Evolutionary conservation across 1,139 yeast species (phyloP).

Genomic region (Lipomyces yarrowii): DNA sequence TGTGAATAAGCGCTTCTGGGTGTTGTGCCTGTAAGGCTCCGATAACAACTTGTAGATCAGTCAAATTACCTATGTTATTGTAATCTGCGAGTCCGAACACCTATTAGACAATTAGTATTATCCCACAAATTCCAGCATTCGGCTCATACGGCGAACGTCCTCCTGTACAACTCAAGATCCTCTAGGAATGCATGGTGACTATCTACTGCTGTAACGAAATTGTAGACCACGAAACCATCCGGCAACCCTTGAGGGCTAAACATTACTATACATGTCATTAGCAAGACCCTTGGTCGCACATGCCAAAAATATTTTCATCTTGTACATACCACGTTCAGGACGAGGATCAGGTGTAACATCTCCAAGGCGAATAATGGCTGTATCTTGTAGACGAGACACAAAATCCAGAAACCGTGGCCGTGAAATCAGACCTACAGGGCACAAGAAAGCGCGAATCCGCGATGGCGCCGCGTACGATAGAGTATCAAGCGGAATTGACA

Average conservation of each 20-base stretch:
- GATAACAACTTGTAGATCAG: slow-evolving; percentile 41
- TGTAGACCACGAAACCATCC: slow-evolving; percentile 66
- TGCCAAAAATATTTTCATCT: neutral
- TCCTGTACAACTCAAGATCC: slow-evolving; percentile 88
- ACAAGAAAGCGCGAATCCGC: slow-evolving; percentile 64
- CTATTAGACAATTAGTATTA: slow-evolving; percentile 32
- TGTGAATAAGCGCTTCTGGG: slow-evolving; percentile 66
- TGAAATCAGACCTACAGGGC: slow-evolving; percentile 66
- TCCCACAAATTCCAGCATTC: neutral
- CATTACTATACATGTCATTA: slow-evolving; percentile 35
- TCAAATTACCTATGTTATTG: slow-evolving; percentile 41
- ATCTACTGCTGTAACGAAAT: slow-evolving; percentile 56
- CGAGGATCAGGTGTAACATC: slow-evolving; percentile 72
- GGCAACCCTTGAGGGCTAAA: slow-evolving; percentile 90
- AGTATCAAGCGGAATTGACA: slow-evolving; percentile 41
- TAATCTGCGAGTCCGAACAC: slow-evolving; percentile 64
- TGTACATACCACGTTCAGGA: slow-evolving; percentile 43
- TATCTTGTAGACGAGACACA: slow-evolving; percentile 51
- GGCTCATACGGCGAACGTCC: slow-evolving; percentile 54
- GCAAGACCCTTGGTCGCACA: neutral
- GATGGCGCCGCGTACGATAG: slow-evolving; percentile 60
- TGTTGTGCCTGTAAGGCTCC: slow-evolving; percentile 48
- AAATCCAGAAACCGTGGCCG: slow-evolving; percentile 53
- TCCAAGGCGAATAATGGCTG: slow-evolving; percentile 66
- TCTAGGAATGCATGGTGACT: slow-evolving; percentile 66